Evolutionary conservation across 2,329 filamentous ascomycete genomes (phyloP).

Genomic region (Clonostachys rosea): DNA sequence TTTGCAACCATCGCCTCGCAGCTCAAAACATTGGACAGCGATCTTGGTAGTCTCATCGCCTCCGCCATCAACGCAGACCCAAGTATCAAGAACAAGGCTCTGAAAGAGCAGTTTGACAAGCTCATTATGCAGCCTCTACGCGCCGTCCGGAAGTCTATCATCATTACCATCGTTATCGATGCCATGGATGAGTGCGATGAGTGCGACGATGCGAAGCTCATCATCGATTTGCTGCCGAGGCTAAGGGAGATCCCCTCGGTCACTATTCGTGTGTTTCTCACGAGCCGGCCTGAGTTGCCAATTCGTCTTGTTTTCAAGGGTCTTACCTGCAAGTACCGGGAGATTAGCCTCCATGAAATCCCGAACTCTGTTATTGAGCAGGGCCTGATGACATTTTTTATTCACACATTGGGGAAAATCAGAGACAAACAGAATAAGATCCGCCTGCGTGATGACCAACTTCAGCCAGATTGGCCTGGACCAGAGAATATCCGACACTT

Average conservation of each 20-base stretch:
- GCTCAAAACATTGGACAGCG: neutral
- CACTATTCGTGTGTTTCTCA: constrained; percentile 23
- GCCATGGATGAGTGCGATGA: neutral
- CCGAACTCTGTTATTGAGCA: constrained; percentile 14
- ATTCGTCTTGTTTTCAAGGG: constrained; percentile 23
- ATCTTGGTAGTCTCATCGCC: neutral
- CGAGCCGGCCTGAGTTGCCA: constrained; percentile 28
- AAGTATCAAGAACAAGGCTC: neutral
- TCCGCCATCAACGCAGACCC: neutral
- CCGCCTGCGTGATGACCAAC: constrained; percentile 9
- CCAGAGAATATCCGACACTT: constrained; percentile 5
- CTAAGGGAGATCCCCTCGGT: constrained; percentile 12
- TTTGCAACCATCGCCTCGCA: neutral
- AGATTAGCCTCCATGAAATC: constrained; percentile 26
- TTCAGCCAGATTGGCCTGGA: constrained; percentile 5
- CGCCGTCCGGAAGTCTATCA: neutral
- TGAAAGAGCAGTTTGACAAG: constrained; percentile 5
- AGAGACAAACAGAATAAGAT: constrained; percentile 18
- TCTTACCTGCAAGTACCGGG: constrained; percentile 18
- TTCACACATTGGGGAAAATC: constrained; percentile 16
- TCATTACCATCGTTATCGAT: neutral
- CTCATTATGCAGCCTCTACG: neutral
- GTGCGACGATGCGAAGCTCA: neutral
- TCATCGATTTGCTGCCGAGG: neutral
- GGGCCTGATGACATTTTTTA: constrained; percentile 26